Conservation (phyloP, 352 stramenopile species). For the Globisporangium middletonii region DNA sequence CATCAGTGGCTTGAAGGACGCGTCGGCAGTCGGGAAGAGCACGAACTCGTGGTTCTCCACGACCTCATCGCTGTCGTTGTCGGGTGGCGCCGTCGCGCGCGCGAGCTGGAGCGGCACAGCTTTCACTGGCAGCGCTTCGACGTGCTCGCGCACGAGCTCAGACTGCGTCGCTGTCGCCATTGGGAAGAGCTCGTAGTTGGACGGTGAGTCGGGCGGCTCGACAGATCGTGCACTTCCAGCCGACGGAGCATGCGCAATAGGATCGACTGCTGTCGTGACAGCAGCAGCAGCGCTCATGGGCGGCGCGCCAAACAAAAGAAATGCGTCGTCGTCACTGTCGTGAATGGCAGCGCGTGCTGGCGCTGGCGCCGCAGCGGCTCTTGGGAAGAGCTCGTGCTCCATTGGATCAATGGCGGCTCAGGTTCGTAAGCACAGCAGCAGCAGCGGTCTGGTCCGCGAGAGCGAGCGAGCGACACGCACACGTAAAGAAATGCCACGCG, state of each 20-base stretch:
- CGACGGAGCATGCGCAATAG: neutral
- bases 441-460: too few relatives aligned
- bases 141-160: neutral
- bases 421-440: neutral
- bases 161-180: conserved; percentile 8
- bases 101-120: neutral
- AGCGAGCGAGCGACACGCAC: neutral
- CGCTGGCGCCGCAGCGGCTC: neutral
- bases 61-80: neutral
- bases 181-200: conserved; percentile 39
- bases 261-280: neutral
- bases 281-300: neutral
- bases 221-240: neutral
- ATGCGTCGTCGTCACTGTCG: conserved; percentile 5
- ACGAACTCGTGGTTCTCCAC: conserved; percentile 17
- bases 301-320: conserved; percentile 7
- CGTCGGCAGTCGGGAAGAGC: conserved; percentile 21
- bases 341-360: neutral
- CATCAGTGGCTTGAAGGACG: neutral
- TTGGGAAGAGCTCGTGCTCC: neutral
- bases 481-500: too few relatives aligned
- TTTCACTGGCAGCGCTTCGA: conserved; percentile 5
- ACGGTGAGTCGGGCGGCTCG: conserved; percentile 12
- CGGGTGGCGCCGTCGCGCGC: conserved; percentile 5
- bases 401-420: neutral